phyloP scores from a whole-genome alignment of 805 yeast genomes.

The Ogataea wickerhamii region DNA sequence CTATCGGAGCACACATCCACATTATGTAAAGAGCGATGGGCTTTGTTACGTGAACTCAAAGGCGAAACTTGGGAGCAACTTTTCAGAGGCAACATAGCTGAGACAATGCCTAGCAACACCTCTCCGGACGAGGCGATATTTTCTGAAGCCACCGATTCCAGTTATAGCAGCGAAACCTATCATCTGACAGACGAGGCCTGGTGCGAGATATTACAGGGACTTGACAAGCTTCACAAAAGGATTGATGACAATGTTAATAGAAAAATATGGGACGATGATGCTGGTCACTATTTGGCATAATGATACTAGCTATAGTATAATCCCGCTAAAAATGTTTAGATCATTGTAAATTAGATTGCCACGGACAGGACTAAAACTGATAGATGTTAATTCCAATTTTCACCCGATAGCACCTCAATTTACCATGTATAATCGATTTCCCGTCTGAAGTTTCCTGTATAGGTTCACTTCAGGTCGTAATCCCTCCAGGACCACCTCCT shows the following conservation, averaged over 20 bases:
- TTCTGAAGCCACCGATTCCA: constrained; percentile 1
- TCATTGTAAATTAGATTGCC: no score
- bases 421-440: no score
- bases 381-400: no score
- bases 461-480: no score
- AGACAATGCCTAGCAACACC: background rate
- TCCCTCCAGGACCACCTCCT: no score
- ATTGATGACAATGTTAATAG: constrained; percentile 21
- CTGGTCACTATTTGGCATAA: constrained; percentile 17
- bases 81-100: constrained; percentile 1
- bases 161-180: constrained; percentile 7
- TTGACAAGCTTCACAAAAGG: constrained; percentile 13
- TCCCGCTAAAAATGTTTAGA: no score
- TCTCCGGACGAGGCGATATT: constrained; percentile 2
- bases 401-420: no score
- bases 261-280: constrained; percentile 22
- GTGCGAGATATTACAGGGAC: constrained; percentile 15
- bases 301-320: no score
- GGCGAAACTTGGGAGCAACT: constrained; percentile 23
- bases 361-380: no score
- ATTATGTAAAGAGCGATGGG: constrained; percentile 29
- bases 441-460: no score
- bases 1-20: constrained; percentile 26
- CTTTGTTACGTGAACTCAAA: constrained; percentile 21
- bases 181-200: constrained; percentile 14